Conservation (phyloP, 371 early-diverging fungal genomes). For the Rhizopus delemar region DNA sequence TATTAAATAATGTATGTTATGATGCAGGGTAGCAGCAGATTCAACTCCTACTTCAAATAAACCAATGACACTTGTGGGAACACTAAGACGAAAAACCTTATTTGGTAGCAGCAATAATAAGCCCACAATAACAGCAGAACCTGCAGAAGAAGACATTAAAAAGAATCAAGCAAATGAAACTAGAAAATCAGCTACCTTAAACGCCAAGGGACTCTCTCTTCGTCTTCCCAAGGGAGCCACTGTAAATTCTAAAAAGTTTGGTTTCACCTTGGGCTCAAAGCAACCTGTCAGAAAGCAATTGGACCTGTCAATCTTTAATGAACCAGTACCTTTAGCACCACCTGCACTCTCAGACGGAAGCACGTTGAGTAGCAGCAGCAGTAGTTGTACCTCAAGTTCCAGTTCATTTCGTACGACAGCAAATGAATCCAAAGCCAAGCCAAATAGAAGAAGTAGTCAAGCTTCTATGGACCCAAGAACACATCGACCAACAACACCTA, state of each 20-base stretch:
- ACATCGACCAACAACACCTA: slow-evolving; percentile 35
- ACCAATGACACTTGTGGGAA: slow-evolving; percentile 29
- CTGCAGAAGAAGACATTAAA: not conserved
- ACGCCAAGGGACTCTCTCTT: slow-evolving; percentile 39
- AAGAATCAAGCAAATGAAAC: not conserved
- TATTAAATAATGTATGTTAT: not conserved
- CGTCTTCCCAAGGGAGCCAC: slow-evolving; percentile 31
- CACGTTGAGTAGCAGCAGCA: slow-evolving; percentile 44
- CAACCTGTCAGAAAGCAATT: slow-evolving; percentile 40
- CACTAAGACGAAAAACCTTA: slow-evolving; percentile 45
- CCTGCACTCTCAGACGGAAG: slow-evolving; percentile 43
- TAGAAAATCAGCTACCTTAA: slow-evolving; percentile 24
- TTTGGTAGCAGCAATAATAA: slow-evolving; percentile 40
- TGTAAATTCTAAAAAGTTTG: slow-evolving; percentile 28
- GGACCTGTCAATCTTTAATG: slow-evolving; percentile 37
- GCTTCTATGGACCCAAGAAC: slow-evolving; percentile 24
- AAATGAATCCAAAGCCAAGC: not conserved
- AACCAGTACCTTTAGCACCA: slow-evolving; percentile 26
- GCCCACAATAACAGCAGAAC: slow-evolving; percentile 4
- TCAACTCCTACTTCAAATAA: slow-evolving; percentile 7
- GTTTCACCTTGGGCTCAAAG: slow-evolving; percentile 32
- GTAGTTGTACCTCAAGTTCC: slow-evolving; percentile 15
- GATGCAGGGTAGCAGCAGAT: slow-evolving; percentile 10
- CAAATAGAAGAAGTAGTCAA: slow-evolving; percentile 32
- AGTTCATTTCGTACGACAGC: not conserved